Evolutionary conservation across 306 rosid species (phyloP), one percentile per base, ranked within the genome.

Genomic region (Ceratonia siliqua): DNA sequence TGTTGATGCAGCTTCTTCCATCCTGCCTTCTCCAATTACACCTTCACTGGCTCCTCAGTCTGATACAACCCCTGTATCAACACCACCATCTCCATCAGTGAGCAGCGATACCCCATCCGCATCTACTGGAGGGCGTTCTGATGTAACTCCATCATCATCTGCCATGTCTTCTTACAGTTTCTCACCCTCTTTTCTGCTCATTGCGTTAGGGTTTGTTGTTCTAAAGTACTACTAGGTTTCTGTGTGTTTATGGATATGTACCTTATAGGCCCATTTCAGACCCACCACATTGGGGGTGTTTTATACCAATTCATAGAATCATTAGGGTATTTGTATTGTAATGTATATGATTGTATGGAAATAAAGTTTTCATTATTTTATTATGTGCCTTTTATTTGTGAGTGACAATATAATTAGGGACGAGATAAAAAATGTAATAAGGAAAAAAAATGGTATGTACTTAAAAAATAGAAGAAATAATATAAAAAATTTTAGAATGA

Each of bases 1-100:
- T 71, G 4, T 54, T 66, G 49, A 77, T 35, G 62, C 91, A 92
- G 98, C 35, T 73, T 88, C 92, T 46, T 35, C 85, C 38, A 58
- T 80, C 15, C 41, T 80, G 7, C 89, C 96, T 9, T 81, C 83
- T 24, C 90, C 91, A 14, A 36, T 54, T 35, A 49, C 93, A 12
- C 92, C 96, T 27, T 85, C 95, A 21, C 73, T 63, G 69, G 48
- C 99, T 52, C 98, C 98, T 1, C 82, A 72, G 57, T 81, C 97
- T 12, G 89, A 91, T 62, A 59, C 87, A 6, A 66, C 73, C 45
- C 62, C 73, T 53, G 62, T 35, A 28, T 35, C 24, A 28, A 76
- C 82, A 13, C 71, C 78, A 20, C 53, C 76, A 35, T 66, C 87
- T 43, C 77, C 96, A 43, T 33, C 91, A 3, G 85, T 39, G 30